A percentile compares a stretch with the other conserved stretches of the same genome.
These are phyloP conservation scores for Dactylellina drechsleri DNA, from an alignment of 2,329 filamentous ascomycete species.

Conservation along the genomic window DNA sequence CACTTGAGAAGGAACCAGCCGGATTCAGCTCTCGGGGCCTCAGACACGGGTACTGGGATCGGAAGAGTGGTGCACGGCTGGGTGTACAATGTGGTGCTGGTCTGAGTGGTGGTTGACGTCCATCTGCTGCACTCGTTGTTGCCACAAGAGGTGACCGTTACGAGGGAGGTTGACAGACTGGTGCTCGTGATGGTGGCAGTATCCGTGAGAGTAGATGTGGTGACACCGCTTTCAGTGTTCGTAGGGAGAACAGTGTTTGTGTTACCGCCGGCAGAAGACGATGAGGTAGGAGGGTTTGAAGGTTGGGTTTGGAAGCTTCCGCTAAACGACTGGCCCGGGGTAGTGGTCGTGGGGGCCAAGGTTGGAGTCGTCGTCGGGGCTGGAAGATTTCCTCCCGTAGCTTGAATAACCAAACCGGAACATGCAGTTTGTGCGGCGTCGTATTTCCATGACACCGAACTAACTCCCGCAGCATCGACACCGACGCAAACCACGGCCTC, in stretches of 20 bases:
- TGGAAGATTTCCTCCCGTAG: conserved; percentile 37
- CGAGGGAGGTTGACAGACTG: conserved; percentile 23
- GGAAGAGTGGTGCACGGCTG: conserved; percentile 45
- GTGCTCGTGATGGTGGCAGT: conserved; percentile 39
- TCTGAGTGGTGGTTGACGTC: conserved; percentile 50
- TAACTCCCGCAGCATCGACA: conserved; percentile 1
- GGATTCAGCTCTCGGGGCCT: conserved; percentile 10
- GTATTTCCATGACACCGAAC: conserved; percentile 29
- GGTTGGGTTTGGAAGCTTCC: neutral
- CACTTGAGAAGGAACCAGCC: conserved; percentile 39
- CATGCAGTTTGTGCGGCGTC: neutral
- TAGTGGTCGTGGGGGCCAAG: neutral
- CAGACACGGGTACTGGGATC: conserved; percentile 39
- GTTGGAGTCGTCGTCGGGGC: neutral
- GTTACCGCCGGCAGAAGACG: neutral
- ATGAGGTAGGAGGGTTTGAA: neutral
- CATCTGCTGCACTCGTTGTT: conserved; percentile 37
- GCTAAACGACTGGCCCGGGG: neutral
- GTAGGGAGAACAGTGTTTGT: conserved; percentile 14
- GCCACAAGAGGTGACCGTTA: conserved; percentile 40
- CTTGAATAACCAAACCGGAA: conserved; percentile 19
- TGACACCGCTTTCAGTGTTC: conserved; percentile 14
- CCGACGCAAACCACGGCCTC: conserved; percentile 14
- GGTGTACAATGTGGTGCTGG: conserved; percentile 43
- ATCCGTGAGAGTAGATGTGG: conserved; percentile 40